Percentiles rank a stretch among this genome's conserved stretches.
Evolutionary conservation across 257 asterid genomes (phyloP).

Genomic region (Solanum boliviense): DNA sequence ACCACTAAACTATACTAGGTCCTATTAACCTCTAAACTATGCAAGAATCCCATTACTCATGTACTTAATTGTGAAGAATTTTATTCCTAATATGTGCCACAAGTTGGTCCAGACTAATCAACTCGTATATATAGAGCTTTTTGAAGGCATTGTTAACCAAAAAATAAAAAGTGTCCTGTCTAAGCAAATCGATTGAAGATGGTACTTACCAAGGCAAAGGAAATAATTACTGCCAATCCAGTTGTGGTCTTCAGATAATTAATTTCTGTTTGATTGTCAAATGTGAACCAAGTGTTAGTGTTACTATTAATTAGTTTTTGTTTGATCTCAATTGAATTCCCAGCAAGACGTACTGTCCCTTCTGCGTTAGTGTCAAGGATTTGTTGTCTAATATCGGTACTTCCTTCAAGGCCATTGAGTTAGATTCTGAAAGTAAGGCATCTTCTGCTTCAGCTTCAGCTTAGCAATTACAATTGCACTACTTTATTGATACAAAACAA

Average conservation of each 20-base stretch:
- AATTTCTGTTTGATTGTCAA: background rate
- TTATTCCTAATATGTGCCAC: background rate
- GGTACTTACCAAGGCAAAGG: conserved; percentile 79
- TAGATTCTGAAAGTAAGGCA: conserved; percentile 55
- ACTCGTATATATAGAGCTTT: background rate
- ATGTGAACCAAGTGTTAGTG: background rate
- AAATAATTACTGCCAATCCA: conserved; percentile 44
- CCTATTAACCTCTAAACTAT: background rate
- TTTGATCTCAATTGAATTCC: background rate
- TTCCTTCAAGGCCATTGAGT: conserved; percentile 57
- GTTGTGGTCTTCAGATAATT: conserved; percentile 76
- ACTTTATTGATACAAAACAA: background rate
- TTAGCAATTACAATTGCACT: background rate
- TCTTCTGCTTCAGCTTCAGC: background rate
- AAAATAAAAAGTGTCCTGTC: background rate
- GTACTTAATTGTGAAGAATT: too few species aligned
- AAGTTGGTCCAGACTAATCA: background rate
- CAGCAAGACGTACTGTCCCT: conserved; percentile 88
- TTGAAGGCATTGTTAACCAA: background rate
- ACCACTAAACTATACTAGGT: background rate
- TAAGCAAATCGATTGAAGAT: conserved; percentile 9
- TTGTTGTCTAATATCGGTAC: conserved; percentile 60
- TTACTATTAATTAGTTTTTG: background rate
- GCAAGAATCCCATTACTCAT: background rate
- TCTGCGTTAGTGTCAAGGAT: conserved; percentile 60